Percentiles rank a stretch among this genome's conserved stretches.
These are phyloP conservation scores for Betula pendula DNA, from an alignment of 306 rosid species.

Conservation along the genomic window DNA sequence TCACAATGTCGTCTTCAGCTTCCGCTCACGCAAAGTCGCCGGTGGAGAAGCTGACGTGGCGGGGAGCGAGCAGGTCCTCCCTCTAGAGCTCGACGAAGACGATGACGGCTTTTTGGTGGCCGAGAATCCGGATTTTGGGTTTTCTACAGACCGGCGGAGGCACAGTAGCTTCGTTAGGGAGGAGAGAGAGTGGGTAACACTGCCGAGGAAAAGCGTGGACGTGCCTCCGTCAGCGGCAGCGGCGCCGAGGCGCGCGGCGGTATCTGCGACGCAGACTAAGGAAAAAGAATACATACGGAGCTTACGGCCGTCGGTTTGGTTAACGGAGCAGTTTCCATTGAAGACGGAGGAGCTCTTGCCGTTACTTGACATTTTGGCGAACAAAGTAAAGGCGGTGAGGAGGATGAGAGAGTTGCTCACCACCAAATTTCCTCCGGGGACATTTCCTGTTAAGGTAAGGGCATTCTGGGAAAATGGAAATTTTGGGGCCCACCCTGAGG, in stretches of 20 bases:
- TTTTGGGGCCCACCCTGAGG: conserved; percentile 3
- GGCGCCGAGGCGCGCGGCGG: conserved; percentile 45
- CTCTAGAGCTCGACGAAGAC: conserved; percentile 88
- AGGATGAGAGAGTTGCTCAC: conserved; percentile 93
- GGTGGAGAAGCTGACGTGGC: conserved; percentile 61
- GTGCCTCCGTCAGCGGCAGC: conserved; percentile 38
- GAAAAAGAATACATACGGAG: conserved; percentile 87
- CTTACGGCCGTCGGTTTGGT: conserved; percentile 85
- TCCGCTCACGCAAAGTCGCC: conserved; percentile 76
- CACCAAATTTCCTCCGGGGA: conserved; percentile 91
- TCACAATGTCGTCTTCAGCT: conserved; percentile 82
- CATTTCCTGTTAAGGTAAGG: conserved; percentile 92
- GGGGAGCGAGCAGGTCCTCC: conserved; percentile 71
- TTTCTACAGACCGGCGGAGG: conserved; percentile 57
- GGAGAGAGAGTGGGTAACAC: conserved; percentile 73
- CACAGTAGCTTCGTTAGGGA: conserved; percentile 84
- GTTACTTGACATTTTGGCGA: conserved; percentile 81
- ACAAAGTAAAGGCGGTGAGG: conserved; percentile 89
- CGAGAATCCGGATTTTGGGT: conserved; percentile 71
- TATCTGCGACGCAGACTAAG: conserved; percentile 51
- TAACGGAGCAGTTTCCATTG: conserved; percentile 93
- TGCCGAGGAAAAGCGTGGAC: conserved; percentile 83
- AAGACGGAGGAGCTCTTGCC: conserved; percentile 93
- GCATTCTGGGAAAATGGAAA: not conserved
- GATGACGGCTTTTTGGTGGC: conserved; percentile 91